Evolutionary conservation across 768 basidiomycete species (phyloP).

Genomic region (Melanogaster broomeanus): DNA sequence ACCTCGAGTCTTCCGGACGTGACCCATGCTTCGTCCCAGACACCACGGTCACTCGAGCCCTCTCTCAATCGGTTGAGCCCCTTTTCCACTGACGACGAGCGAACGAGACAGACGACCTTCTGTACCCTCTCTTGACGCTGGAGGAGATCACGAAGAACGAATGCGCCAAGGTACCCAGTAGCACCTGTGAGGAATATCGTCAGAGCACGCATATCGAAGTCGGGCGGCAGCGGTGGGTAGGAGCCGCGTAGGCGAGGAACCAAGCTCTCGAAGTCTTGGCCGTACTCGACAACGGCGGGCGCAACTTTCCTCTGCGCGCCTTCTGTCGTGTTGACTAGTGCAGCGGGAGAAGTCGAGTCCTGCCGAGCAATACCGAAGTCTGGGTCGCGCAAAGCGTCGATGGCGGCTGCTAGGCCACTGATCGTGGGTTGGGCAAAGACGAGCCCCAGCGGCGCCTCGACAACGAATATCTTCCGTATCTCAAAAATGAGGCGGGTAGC

Average conservation of each 20-base stretch:
- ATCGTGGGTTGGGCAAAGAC: constrained; percentile 93
- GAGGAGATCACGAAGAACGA: constrained; percentile 82
- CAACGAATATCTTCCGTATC: constrained; percentile 87
- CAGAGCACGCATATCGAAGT: constrained; percentile 53
- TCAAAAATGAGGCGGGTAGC: constrained; percentile 97
- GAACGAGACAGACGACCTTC: constrained; percentile 93
- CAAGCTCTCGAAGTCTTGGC: constrained; percentile 72
- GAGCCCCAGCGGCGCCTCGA: constrained; percentile 88
- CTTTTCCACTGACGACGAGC: constrained; percentile 61
- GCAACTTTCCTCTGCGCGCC: constrained; percentile 18
- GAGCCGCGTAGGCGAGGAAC: constrained; percentile 54
- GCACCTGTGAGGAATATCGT: constrained; percentile 96
- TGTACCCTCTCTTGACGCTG: constrained; percentile 57
- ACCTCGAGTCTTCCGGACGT: constrained; percentile 67
- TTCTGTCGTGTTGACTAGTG: constrained; percentile 11
- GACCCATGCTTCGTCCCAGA: constrained; percentile 90
- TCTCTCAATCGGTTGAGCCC: constrained; percentile 72
- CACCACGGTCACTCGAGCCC: constrained; percentile 72
- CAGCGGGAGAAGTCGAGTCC: constrained; percentile 21
- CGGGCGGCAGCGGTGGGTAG: constrained; percentile 63
- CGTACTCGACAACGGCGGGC: constrained; percentile 60
- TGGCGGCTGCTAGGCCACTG: constrained; percentile 66
- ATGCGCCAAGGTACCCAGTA: constrained; percentile 96
- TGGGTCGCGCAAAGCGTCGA: constrained; percentile 73
- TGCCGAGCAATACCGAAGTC: constrained; percentile 73